Conservation (phyloP, 768 basidiomycete species). For the Cystofilobasidium ferigula region DNA sequence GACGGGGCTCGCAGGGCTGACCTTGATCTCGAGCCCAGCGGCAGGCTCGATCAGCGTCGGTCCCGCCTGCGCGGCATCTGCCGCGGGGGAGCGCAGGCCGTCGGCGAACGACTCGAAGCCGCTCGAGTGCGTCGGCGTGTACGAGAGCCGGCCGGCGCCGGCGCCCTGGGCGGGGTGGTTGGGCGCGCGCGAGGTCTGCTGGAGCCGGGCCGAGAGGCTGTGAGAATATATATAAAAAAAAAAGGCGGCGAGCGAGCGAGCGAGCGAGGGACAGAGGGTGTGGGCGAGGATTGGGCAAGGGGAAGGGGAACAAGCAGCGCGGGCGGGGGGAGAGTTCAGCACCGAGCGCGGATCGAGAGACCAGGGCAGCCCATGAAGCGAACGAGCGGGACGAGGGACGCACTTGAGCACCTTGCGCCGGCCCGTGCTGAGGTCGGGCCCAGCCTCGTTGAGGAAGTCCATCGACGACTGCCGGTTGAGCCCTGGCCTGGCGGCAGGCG, state of each 20-base stretch:
- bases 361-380: neutral
- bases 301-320: neutral
- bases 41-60: no score
- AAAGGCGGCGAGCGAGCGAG: neutral
- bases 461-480: neutral
- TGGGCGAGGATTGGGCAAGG: no score
- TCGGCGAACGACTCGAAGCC: neutral
- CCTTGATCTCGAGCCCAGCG: neutral
- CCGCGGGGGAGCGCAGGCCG: neutral
- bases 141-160: neutral
- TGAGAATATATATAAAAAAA: neutral
- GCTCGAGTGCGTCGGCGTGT: neutral
- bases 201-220: slow-evolving; percentile 8
- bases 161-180: neutral
- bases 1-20: neutral
- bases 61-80: neutral
- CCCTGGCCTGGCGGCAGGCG: neutral
- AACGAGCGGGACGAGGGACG: neutral
- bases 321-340: neutral
- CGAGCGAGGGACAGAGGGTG: neutral
- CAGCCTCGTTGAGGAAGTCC: slow-evolving; percentile 8
- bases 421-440: slow-evolving; percentile 6
- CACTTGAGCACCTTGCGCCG: slow-evolving; percentile 16
- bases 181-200: slow-evolving; percentile 4
- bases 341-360: neutral